Evolutionary conservation across 768 basidiomycete species (phyloP), one percentile per base, ranked within the genome.

Genomic region (Asterophora parasitica): DNA sequence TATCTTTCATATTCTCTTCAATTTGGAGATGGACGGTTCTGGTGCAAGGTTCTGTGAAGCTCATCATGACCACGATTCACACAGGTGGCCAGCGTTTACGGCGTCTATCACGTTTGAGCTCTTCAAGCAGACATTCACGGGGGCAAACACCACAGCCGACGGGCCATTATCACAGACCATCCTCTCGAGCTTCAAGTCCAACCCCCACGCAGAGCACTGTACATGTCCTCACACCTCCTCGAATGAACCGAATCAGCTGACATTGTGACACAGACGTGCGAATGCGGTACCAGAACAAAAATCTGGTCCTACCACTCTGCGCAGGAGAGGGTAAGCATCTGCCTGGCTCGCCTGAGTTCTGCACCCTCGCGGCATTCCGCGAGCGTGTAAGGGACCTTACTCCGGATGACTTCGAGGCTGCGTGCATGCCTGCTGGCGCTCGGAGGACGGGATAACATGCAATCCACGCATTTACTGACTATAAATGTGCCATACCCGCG

Each of bases 261-360:
- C 13, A 36, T 3, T 11, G 11, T 23, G 17, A 41, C 49, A 33
- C 51, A 84, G 83, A 75, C 57, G 70, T 90, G 38, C 79, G 88
- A n/a, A 79, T 87, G 76, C 77, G 87, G 19, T 86, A 88, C 58
- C 82, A 87, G 65, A 86, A 86, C 66, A 72, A 73, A 49, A 77
- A 76, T 55, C 64, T 88, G 66, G 42, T 67, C 2, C 67, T 89
- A 4, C 87, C 88, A 0, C 49, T 80, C 11, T 90, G 88, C 53
- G 78, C 81, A 1, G 75, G 74, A 5, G 69, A 76, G 38, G 84
- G 83, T 4, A 76, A 85, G 46, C 88, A 90, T 57, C 65, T 87
- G 6, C 68, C 77, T 3, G 85, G 84, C 2, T 73, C 71, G 9
- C 88, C 87, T 0, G 86, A 88, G 59, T 81, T 89, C 55, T 89